These are phyloP conservation scores for Pseudonitzschia pungens DNA, from an alignment of 108 stramenopile species.

Conservation along the genomic window DNA sequence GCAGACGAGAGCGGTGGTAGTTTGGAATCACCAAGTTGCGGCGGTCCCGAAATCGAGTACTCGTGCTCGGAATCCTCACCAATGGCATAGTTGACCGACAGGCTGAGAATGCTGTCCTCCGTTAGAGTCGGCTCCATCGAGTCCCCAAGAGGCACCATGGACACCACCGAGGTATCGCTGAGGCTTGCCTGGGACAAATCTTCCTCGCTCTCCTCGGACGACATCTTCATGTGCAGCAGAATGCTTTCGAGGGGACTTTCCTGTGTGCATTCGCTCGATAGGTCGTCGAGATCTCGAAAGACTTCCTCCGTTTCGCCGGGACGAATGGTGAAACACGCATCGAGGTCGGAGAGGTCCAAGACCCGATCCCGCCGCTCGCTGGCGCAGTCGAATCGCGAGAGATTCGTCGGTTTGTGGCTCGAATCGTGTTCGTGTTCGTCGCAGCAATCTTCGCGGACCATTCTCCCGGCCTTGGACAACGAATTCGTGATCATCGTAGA, in stretches of 20 bases:
- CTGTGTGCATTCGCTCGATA: not conserved
- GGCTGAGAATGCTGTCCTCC: not conserved
- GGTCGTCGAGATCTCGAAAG: not conserved
- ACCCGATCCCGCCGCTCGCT: conserved; percentile 2
- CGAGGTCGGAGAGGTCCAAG: conserved; percentile 15
- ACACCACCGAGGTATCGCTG: conserved; percentile 1
- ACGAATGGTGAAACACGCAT: conserved; percentile 13
- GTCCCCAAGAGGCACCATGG: not conserved
- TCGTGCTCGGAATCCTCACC: not conserved
- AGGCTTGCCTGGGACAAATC: not conserved
- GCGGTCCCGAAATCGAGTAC: not conserved
- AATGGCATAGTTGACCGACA: not conserved
- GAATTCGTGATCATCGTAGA: conserved; percentile 2
- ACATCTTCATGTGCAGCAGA: not conserved
- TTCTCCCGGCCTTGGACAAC: not conserved
- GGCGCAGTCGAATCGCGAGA: conserved; percentile 1
- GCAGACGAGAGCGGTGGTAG: not conserved
- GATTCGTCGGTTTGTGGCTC: not conserved
- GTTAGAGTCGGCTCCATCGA: not conserved
- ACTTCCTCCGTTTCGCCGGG: not conserved
- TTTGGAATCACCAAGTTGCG: no score
- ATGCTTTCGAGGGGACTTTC: conserved; percentile 4
- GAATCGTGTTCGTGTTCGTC: not conserved
- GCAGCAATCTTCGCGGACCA: not conserved
- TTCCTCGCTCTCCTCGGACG: not conserved